Percentiles rank a stretch among this genome's conserved stretches.
These are phyloP conservation scores for Cryptococcus floricola DNA, from an alignment of 1,284 basidiomycete species.

Conservation along the genomic window DNA sequence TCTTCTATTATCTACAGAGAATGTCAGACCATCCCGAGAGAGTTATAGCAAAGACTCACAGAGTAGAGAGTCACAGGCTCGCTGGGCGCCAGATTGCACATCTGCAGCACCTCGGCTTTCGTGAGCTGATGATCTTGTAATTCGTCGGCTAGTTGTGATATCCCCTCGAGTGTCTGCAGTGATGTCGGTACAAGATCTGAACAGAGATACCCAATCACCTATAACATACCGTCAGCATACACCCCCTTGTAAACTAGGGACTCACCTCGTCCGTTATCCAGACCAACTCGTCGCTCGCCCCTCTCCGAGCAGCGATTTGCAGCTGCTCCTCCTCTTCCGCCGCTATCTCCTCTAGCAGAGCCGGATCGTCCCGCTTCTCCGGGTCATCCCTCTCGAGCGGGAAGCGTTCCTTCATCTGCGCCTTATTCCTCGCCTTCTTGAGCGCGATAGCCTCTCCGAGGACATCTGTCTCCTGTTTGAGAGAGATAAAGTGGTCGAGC, in stretches of 20 bases:
- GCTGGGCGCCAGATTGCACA: constrained; percentile 80
- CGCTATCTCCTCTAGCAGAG: constrained; percentile 14
- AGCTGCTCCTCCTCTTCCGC: constrained; percentile 53
- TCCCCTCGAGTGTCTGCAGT: constrained; percentile 62
- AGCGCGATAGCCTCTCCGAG: constrained; percentile 60
- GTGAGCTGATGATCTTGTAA: constrained; percentile 71
- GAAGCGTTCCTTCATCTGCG: constrained; percentile 13
- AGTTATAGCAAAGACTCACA: constrained; percentile 54
- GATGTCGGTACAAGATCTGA: constrained; percentile 54
- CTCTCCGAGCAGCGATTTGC: constrained; percentile 35
- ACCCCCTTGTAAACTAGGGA: constrained; percentile 2
- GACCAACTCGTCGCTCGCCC: constrained; percentile 71
- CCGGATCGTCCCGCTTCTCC: constrained; percentile 9
- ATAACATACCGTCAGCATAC: background rate
- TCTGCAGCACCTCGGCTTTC: constrained; percentile 85
- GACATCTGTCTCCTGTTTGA: constrained; percentile 62
- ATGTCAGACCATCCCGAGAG: too few species aligned
- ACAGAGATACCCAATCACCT: constrained; percentile 77
- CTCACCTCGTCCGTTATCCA: constrained; percentile 84
- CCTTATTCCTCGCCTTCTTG: constrained; percentile 14
- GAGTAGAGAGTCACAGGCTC: constrained; percentile 83
- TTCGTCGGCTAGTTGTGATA: constrained; percentile 63
- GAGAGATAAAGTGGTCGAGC: constrained; percentile 67
- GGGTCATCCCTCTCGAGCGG: constrained; percentile 17
- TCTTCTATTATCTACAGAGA: constrained; percentile 76